Evolutionary conservation across 2,329 filamentous ascomycete species (phyloP).

Genomic region (Penicillium janthinellum): DNA sequence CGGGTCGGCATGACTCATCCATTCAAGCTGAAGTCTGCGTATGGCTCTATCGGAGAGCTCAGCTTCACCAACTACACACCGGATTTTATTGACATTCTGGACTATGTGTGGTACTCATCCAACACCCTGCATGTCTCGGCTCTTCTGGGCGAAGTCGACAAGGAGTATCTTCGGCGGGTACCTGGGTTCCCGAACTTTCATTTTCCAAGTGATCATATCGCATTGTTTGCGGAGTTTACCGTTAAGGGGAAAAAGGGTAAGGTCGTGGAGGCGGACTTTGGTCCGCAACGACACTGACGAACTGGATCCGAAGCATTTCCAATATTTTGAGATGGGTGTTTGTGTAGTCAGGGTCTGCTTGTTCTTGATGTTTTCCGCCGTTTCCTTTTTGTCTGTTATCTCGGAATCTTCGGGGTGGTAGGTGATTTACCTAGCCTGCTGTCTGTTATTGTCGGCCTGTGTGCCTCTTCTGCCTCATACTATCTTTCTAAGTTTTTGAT

Average conservation of each 20-base stretch:
- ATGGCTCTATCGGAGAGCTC: conserved; percentile 80
- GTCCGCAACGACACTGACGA: conserved; percentile 48
- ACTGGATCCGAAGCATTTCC: conserved; percentile 38
- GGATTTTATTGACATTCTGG: conserved; percentile 86
- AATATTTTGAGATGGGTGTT: conserved; percentile 44
- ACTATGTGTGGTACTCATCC: conserved; percentile 97
- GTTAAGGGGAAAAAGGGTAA: conserved; percentile 87
- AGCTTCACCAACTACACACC: conserved; percentile 97
- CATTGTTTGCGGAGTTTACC: conserved; percentile 84
- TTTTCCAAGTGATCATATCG: conserved; percentile 90
- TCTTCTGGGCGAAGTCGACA: conserved; percentile 82
- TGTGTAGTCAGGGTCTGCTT: conserved; percentile 31
- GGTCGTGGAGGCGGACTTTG: conserved; percentile 65
- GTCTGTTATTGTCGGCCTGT: conserved; percentile 25
- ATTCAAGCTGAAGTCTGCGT: conserved; percentile 90
- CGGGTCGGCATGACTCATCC: conserved; percentile 90
- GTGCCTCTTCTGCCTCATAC: conserved; percentile 22
- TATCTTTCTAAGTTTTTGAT: conserved; percentile 24
- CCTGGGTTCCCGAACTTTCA: conserved; percentile 93
- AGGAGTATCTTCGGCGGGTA: conserved; percentile 79
- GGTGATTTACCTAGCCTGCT: conserved; percentile 26
- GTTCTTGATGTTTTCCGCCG: conserved; percentile 24
- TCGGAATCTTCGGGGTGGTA: conserved; percentile 42
- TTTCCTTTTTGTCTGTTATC: conserved; percentile 30
- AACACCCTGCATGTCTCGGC: conserved; percentile 83